Conservation (phyloP, 179 eudicot species). For the Silene vulgaris region DNA sequence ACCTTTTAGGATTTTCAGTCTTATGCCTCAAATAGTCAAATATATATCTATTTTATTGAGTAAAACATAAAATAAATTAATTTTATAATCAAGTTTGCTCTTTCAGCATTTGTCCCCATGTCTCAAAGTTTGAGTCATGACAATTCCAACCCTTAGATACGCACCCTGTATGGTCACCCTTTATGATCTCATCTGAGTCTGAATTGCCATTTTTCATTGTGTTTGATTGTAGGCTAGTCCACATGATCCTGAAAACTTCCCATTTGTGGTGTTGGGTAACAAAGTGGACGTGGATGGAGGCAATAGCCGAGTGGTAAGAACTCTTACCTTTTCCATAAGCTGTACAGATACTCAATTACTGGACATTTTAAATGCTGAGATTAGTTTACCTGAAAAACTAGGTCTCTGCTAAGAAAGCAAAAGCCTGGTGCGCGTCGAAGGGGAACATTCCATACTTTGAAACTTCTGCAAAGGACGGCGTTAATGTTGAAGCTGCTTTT, state of each 20-base stretch:
- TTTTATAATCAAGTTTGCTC: too few relatives aligned
- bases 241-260: constrained; percentile 80
- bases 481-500: constrained; percentile 72
- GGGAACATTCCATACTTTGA: constrained; percentile 75
- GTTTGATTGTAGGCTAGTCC: constrained; percentile 59
- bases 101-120: too few relatives aligned
- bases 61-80: too few relatives aligned
- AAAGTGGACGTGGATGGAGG: constrained; percentile 76
- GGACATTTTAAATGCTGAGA: constrained; percentile 13
- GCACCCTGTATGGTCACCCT: too few relatives aligned
- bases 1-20: too few relatives aligned
- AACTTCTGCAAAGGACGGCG: constrained; percentile 73
- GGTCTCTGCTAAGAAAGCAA: constrained; percentile 79
- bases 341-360: constrained; percentile 8
- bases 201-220: constrained; percentile 5
- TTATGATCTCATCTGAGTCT: too few relatives aligned
- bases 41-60: too few relatives aligned
- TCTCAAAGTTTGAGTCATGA: too few relatives aligned
- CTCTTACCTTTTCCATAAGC: not conserved
- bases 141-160: too few relatives aligned
- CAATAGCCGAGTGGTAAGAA: constrained; percentile 56
- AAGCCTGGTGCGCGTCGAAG: constrained; percentile 80
- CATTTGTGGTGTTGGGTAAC: constrained; percentile 82
- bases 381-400: constrained; percentile 19
- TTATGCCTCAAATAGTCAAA: too few relatives aligned